A percentile compares a stretch with the other conserved stretches of the same genome.
Evolutionary conservation across 2,329 filamentous ascomycete species (phyloP).

Genomic region (Hypoxylon sp.): DNA sequence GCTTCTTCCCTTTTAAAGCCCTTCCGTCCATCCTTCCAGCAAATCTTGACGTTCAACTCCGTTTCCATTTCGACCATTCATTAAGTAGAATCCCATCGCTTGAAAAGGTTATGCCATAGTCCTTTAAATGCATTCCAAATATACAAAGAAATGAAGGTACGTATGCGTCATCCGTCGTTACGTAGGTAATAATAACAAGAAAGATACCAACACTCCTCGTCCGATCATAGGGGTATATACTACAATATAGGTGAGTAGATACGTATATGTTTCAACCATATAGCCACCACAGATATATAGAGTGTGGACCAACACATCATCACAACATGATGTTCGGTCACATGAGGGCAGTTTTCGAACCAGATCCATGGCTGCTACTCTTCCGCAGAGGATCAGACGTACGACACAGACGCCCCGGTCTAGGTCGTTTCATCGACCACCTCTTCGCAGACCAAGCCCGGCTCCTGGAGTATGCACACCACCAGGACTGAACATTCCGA

Average conservation of each 20-base stretch:
- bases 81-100: slow-evolving; percentile 24
- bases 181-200: slow-evolving; percentile 27
- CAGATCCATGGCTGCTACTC: neutral
- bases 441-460: slow-evolving; percentile 49
- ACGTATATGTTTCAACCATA: slow-evolving; percentile 32
- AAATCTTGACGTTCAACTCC: slow-evolving; percentile 32
- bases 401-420: neutral
- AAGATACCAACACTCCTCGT: slow-evolving; percentile 12
- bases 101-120: slow-evolving; percentile 18
- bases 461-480: slow-evolving; percentile 56
- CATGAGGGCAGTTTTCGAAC: slow-evolving; percentile 3
- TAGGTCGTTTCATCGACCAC: slow-evolving; percentile 44
- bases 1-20: slow-evolving; percentile 12
- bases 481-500: slow-evolving; percentile 64
- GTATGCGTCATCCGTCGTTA: slow-evolving; percentile 39
- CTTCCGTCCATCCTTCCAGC: slow-evolving; percentile 10
- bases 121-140: slow-evolving; percentile 37
- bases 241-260: slow-evolving; percentile 39
- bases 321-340: slow-evolving; percentile 6
- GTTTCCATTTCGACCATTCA: slow-evolving; percentile 17
- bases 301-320: slow-evolving; percentile 13
- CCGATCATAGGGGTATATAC: slow-evolving; percentile 29
- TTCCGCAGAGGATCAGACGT: neutral
- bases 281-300: slow-evolving; percentile 20
- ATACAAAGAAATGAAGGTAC: slow-evolving; percentile 36